Evolutionary conservation across 164 flowering plant genomes (phyloP).

Genomic region (Stephania yunnanensis): DNA sequence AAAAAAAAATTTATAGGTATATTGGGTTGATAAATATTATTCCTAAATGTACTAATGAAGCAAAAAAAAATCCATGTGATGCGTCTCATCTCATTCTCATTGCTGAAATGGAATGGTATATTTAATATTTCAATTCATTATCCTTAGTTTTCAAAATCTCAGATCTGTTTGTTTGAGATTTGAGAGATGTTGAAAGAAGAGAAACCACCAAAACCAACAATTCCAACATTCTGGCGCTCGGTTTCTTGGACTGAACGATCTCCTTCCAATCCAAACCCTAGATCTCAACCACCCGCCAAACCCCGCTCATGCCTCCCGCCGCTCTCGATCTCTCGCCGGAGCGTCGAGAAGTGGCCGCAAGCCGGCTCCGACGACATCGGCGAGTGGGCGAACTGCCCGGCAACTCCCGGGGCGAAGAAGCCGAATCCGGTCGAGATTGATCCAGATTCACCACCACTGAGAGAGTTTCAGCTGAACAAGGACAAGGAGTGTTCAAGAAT

Average conservation of each 20-base stretch:
- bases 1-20: no score
- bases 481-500: conserved; percentile 80
- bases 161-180: no score
- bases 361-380: conserved; percentile 91
- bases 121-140: no score
- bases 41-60: no score
- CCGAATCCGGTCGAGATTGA: conserved; percentile 53
- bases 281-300: no score
- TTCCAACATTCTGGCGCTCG: conserved; percentile 48
- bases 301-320: conserved; percentile 25
- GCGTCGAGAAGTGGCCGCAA: conserved; percentile 89
- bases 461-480: conserved; percentile 50
- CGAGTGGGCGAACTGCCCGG: conserved; percentile 69
- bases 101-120: no score
- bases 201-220: background rate
- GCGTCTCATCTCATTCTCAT: no score
- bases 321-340: conserved; percentile 63
- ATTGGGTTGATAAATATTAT: no score
- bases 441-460: conserved; percentile 23
- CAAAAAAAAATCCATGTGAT: no score
- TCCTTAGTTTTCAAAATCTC: no score
- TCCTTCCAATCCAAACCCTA: conserved; percentile 22
- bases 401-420: conserved; percentile 77
- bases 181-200: no score
- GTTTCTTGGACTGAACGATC: conserved; percentile 65